Evolutionary conservation across 306 rosid genomes (phyloP).

Genomic region (Cucumis hystrix): DNA sequence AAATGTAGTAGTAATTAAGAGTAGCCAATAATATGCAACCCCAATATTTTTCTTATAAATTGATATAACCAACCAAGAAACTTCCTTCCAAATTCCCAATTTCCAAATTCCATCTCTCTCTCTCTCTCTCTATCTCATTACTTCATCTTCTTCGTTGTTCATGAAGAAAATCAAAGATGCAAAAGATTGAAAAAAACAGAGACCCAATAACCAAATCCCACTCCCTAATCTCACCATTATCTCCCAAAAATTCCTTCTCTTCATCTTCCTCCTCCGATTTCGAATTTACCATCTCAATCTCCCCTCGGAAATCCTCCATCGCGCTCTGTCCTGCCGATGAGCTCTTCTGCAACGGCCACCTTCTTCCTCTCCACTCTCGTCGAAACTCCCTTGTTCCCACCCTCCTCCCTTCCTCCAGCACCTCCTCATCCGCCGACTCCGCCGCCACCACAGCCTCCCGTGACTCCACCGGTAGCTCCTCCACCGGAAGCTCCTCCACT

Average conservation of each 20-base stretch:
- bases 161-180: conserved; percentile 15
- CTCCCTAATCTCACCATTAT: conserved; percentile 23
- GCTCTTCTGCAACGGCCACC: conserved; percentile 60
- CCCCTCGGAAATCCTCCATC: conserved; percentile 39
- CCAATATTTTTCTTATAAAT: too few relatives aligned
- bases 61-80: background rate
- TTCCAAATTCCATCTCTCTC: background rate
- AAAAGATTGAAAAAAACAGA: conserved; percentile 6
- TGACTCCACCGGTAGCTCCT: conserved; percentile 36
- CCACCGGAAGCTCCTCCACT: conserved; percentile 30
- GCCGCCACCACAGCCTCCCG: conserved; percentile 54
- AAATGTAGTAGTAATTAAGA: too few relatives aligned
- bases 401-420: conserved; percentile 31
- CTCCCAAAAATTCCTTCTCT: conserved; percentile 35
- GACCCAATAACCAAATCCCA: conserved; percentile 11
- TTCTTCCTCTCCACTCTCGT: conserved; percentile 33
- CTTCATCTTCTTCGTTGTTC: background rate
- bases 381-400: conserved; percentile 42
- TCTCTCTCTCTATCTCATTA: background rate
- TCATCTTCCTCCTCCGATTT: conserved; percentile 47
- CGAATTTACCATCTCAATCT: conserved; percentile 48
- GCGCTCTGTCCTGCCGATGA: conserved; percentile 49
- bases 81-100: background rate
- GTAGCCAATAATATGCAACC: too few relatives aligned
- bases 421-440: conserved; percentile 52